A percentile compares a stretch with the other conserved stretches of the same genome.
Evolutionary conservation across 1,139 yeast genomes (phyloP).

Genomic region (Geotrichum aggregatum): DNA sequence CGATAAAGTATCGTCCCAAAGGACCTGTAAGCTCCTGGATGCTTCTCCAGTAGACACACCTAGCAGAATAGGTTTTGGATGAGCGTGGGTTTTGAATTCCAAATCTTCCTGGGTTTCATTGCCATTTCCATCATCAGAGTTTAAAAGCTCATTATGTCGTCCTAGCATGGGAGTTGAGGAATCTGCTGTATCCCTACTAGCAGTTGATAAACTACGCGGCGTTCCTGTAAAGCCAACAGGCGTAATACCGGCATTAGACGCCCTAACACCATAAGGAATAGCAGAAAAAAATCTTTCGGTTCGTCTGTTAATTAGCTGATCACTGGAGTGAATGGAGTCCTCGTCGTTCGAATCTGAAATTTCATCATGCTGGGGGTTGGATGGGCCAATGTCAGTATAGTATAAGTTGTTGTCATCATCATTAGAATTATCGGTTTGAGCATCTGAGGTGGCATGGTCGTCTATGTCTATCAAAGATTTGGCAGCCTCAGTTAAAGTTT

Average conservation of each 20-base stretch:
- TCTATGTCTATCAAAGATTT: neutral
- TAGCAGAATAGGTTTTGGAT: neutral
- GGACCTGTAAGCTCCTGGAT: neutral
- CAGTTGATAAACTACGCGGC: neutral
- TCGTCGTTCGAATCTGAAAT: too few relatives aligned
- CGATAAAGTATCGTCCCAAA: slow-evolving; percentile 1
- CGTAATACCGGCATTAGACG: neutral
- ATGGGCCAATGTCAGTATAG: neutral
- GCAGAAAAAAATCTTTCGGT: neutral
- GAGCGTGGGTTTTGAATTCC: slow-evolving; percentile 7
- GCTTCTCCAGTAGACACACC: slow-evolving; percentile 7
- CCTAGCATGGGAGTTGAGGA: neutral
- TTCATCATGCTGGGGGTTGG: neutral
- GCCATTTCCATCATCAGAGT: neutral
- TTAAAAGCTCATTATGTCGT: too few relatives aligned
- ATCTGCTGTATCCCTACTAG: neutral
- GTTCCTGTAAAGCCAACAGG: neutral
- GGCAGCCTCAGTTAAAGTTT: slow-evolving; percentile 4
- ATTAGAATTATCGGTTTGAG: neutral
- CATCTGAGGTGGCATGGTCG: neutral
- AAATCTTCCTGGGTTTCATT: neutral
- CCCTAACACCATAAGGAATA: slow-evolving; percentile 1
- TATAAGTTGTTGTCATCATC: neutral
- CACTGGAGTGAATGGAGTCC: neutral
- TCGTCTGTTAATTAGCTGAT: neutral